Evolutionary conservation across 2,329 filamentous ascomycete species (phyloP), one percentile per base, ranked within the genome.

Genomic region (Fusarium paranaense): DNA sequence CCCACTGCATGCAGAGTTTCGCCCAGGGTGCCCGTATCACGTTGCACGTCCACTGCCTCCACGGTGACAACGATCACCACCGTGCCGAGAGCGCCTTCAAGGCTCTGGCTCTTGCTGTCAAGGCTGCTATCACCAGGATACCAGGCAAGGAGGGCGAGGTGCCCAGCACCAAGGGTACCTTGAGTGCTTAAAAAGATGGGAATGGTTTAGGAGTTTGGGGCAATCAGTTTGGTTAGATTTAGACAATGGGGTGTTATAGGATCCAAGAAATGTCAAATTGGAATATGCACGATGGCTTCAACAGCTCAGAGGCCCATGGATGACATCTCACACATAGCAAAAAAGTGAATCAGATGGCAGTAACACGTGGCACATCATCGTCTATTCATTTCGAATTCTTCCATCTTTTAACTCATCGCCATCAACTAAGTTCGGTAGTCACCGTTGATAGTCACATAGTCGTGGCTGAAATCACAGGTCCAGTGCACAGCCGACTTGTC

Each of bases 21-120:
- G 95, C 96, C 47, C 94, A 97, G 86, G 94, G 91, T 11, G 95
- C 95, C 5, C 92, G 95, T 30, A 89, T 98, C 62, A 99, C 97
- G n/a, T 86, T 98, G 80, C 97, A 99, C 86, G 94, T 99, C 68
- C 95, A 98, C 85, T 97, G 94, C 84, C 85, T 98, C 66, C 90
- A 95, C 73, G 97, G 97, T 62, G 90, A 93, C 72, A 99, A 98
- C 84, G 97, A 98, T 85, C 97, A 98, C 84, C 97, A 98, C 86
- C 89, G 95, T 67, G 95, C 97, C 11, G 97, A 98, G 90, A 97
- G 94, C 82, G 97, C 96, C 18, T 98, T 99, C 85, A 99, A 99
- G 89, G 97, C 97, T 56, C 84, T 98, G 76, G 97, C 97, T 0
- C 91, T 98, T 52, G 97, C 97, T 9, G 88, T 97, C 64, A 89